These are phyloP conservation scores for Rhizophagus clarus DNA, from an alignment of 192 early-diverging fungal genomes.

Conservation along the genomic window DNA sequence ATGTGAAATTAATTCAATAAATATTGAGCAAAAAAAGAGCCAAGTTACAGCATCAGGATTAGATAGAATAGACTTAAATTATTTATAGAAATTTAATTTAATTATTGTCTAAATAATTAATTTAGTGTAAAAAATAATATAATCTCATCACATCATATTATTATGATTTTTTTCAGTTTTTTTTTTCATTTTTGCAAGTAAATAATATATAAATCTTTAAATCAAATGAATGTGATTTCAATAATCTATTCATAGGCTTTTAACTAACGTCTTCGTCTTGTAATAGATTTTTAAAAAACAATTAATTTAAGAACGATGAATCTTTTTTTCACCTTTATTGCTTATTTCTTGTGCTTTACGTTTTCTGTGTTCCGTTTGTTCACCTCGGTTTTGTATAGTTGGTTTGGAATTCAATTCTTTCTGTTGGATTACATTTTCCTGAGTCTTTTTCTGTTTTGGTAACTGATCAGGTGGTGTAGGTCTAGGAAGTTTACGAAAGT, in stretches of 20 bases:
- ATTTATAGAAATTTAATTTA: too few species aligned
- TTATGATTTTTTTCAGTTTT: too few species aligned
- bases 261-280: background rate
- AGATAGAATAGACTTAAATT: too few species aligned
- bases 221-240: background rate
- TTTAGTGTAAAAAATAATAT: background rate
- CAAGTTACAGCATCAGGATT: background rate
- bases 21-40: background rate
- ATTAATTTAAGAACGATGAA: background rate
- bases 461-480: conserved; percentile 71
- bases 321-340: background rate
- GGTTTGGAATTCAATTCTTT: background rate
- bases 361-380: background rate
- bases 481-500: conserved; percentile 72
- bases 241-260: background rate
- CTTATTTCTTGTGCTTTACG: background rate
- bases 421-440: background rate
- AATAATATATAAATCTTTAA: background rate
- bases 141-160: background rate
- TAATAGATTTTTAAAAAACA: too few species aligned
- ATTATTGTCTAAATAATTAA: too few species aligned
- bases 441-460: conserved; percentile 46
- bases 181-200: background rate
- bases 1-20: background rate
- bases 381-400: background rate